phyloP scores from a whole-genome alignment of 257 asterid genomes.

The Linaria vulgaris region DNA sequence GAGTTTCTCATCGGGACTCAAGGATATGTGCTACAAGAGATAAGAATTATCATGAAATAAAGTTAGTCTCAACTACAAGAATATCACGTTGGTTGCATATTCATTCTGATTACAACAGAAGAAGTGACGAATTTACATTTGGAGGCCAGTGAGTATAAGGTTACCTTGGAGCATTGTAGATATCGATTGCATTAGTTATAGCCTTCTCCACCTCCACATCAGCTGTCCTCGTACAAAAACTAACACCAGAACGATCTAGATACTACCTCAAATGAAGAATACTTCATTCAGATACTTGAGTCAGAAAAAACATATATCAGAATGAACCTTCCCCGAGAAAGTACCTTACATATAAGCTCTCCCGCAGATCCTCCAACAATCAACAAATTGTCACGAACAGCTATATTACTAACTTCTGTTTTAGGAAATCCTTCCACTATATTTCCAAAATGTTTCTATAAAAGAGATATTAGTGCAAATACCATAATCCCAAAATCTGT shows the following conservation, averaged over 20 bases:
- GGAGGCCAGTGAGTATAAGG: conserved; percentile 35
- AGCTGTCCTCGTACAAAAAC: conserved; percentile 64
- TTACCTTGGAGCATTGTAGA: conserved; percentile 48
- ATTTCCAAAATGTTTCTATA: conserved; percentile 50
- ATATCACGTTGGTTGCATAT: no score
- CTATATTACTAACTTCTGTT: conserved; percentile 52
- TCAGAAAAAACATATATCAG: background rate
- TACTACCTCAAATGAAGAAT: conserved; percentile 39
- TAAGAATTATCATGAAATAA: no score
- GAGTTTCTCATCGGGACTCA: conserved; percentile 43
- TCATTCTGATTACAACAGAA: no score
- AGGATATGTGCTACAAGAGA: conserved; percentile 46
- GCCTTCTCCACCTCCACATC: conserved; percentile 64
- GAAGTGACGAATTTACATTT: conserved; percentile 50
- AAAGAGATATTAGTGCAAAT: no score
- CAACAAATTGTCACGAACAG: conserved; percentile 50
- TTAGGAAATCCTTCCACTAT: conserved; percentile 52
- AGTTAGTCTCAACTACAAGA: no score
- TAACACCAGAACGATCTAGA: conserved; percentile 62
- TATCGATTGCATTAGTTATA: conserved; percentile 52
- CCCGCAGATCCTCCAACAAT: conserved; percentile 60
- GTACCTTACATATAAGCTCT: conserved; percentile 59
- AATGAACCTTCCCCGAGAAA: conserved; percentile 13
- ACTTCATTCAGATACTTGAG: no score
- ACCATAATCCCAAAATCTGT: conserved; percentile 9